Conservation (phyloP, 345 rosid genomes). For the Boechera divaricarpa region DNA sequence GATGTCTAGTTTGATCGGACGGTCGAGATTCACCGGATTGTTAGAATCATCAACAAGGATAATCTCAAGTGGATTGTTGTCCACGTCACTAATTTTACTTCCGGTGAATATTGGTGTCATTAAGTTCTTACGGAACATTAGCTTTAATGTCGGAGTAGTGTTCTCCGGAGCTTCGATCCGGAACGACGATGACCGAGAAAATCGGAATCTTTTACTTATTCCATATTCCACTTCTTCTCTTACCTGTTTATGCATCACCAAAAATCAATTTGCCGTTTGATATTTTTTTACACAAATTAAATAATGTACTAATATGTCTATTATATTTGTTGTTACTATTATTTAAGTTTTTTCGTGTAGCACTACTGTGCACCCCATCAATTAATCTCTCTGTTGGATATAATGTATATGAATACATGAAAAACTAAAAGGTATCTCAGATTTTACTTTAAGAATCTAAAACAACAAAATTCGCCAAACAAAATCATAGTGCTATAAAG, state of each 20-base stretch:
- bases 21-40: slow-evolving; percentile 48
- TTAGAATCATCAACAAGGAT: slow-evolving; percentile 50
- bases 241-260: slow-evolving; percentile 54
- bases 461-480: background rate
- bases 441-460: background rate
- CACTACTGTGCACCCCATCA: slow-evolving; percentile 3
- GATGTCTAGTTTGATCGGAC: slow-evolving; percentile 65
- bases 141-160: slow-evolving; percentile 25
- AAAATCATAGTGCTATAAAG: background rate
- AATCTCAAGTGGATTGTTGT: slow-evolving; percentile 59
- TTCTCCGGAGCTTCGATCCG: slow-evolving; percentile 39
- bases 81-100: slow-evolving; percentile 61
- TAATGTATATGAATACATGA: slow-evolving; percentile 10
- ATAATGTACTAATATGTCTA: background rate
- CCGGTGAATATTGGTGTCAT: slow-evolving; percentile 61
- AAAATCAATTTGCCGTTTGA: background rate
- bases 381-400: background rate
- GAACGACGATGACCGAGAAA: slow-evolving; percentile 44
- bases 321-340: slow-evolving; percentile 1
- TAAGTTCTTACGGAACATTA: slow-evolving; percentile 34
- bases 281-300: background rate
- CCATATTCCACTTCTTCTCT: slow-evolving; percentile 73
- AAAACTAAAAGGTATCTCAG: background rate
- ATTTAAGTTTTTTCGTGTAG: background rate
- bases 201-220: slow-evolving; percentile 47